Conservation (phyloP, 2,329 filamentous ascomycete species). For the Alternaria ethzedia region DNA sequence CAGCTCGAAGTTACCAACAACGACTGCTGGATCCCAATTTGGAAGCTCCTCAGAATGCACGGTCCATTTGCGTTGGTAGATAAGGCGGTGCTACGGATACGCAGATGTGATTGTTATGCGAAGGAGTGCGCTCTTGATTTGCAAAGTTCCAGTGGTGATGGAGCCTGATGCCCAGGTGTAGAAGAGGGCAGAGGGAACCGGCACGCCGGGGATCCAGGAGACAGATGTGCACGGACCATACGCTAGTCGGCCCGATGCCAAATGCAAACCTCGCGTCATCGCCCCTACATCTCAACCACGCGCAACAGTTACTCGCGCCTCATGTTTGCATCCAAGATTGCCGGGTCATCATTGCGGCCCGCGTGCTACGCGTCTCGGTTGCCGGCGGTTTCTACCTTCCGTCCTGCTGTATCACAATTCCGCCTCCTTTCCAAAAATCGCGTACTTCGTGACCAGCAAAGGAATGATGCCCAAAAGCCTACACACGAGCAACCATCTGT, state of each 20-base stretch:
- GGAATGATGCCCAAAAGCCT: slow-evolving; percentile 1
- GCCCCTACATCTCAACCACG: slow-evolving; percentile 7
- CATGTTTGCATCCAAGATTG: slow-evolving; percentile 12
- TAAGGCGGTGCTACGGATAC: not conserved
- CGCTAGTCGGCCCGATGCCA: slow-evolving; percentile 14
- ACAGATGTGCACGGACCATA: slow-evolving; percentile 2
- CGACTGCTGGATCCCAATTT: not conserved
- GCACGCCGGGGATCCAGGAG: not conserved
- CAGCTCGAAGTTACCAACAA: not conserved
- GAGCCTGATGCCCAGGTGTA: not conserved
- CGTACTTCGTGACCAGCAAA: slow-evolving; percentile 8
- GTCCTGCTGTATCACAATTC: not conserved
- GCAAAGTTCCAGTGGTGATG: not conserved
- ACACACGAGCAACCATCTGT: slow-evolving; percentile 8
- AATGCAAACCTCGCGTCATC: slow-evolving; percentile 12
- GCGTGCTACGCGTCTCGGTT: not conserved
- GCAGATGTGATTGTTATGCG: not conserved
- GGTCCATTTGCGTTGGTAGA: not conserved
- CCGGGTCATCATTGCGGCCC: slow-evolving; percentile 8
- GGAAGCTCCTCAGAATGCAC: not conserved
- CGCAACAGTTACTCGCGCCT: not conserved
- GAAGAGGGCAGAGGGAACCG: not conserved
- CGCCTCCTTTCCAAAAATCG: slow-evolving; percentile 8
- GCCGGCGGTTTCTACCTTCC: not conserved
- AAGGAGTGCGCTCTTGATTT: not conserved